Evolutionary conservation across 2,329 filamentous ascomycete species (phyloP), one percentile per base, ranked within the genome.

Genomic region (Sporothrix inflata): DNA sequence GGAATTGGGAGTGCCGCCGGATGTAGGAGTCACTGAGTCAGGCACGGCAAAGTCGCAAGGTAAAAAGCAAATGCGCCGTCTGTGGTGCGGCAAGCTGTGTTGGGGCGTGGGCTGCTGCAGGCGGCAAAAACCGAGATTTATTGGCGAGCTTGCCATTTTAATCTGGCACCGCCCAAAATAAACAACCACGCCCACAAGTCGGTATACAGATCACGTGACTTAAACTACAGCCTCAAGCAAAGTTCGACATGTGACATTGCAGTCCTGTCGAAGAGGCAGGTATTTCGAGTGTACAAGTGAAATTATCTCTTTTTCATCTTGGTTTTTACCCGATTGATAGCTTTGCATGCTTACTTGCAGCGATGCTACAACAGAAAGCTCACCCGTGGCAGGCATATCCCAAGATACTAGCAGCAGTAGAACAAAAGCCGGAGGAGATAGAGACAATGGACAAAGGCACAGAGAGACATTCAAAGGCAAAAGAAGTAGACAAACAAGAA

Each of bases 51-150:
- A 34, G 8, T 24, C 27, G 27, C 27, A 27, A 27, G 27, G 24
- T 34, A 6, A 24, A 30, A 24, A 30, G 11, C 8, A 34, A 57
- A 34, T 34, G 14, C 27, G 55, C 24, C 24, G 55, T 27, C 16
- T 61, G 60, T 27, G 38, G 40, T 16, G 60, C 60, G 21, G 60
- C 30, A 40, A 34, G 55, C 55, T 60, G 34, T 53, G 49, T 40
- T 45, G 21, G 14, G 12, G 27, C 24, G 65, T n/a, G 24, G 45
- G 27, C 65, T 42, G 42, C 24, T 65, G 60, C 60, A 65, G 60
- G 60, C 60, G 60, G 60, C 38, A 65, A 42, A 57, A 65, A 63
- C 60, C 21, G 38, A 27, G 38, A 63, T 65, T 65, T 45, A 27
- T 63, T 63, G 60, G 21, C 38, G 38, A 65, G 40, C 60, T 45